These are phyloP conservation scores for Euphrasia arctica DNA, from an alignment of 305 asterid genomes.

Conservation along the genomic window DNA sequence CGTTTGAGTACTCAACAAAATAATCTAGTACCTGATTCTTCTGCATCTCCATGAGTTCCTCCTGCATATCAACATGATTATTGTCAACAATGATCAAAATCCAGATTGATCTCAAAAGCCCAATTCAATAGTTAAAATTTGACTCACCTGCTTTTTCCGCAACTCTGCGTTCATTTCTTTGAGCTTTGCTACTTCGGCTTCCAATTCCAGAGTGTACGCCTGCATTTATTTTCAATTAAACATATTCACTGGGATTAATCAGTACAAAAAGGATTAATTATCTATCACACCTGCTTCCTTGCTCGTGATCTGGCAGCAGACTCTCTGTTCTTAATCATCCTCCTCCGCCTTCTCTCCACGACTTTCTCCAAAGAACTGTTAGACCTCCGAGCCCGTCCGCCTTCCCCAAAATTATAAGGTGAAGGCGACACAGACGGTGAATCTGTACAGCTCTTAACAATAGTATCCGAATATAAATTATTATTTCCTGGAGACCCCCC, in stretches of 20 bases:
- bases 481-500: conserved; percentile 64
- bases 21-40: conserved; percentile 59
- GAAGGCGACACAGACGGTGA: conserved; percentile 61
- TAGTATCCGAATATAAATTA: conserved; percentile 42
- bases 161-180: conserved; percentile 65
- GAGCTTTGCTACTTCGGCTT: conserved; percentile 87
- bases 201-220: conserved; percentile 93
- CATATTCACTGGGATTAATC: conserved; percentile 2
- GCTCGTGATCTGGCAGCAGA: conserved; percentile 98
- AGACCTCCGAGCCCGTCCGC: conserved; percentile 70
- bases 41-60: conserved; percentile 59
- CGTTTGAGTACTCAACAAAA: conserved; percentile 3
- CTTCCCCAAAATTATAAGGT: conserved; percentile 59
- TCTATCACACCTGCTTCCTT: conserved; percentile 76
- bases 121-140: conserved; percentile 14
- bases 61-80: conserved; percentile 41
- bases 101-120: not conserved
- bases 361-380: conserved; percentile 77
- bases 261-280: not conserved
- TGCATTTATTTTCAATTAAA: conserved; percentile 28
- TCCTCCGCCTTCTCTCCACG: conserved; percentile 93
- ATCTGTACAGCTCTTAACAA: conserved; percentile 46
- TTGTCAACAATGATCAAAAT: conserved; percentile 22
- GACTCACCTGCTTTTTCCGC: conserved; percentile 70
- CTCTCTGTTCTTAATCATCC: conserved; percentile 95